Evolutionary conservation across 2,329 filamentous ascomycete species (phyloP), one percentile per base, ranked within the genome.

Genomic region (Nemania sp.): DNA sequence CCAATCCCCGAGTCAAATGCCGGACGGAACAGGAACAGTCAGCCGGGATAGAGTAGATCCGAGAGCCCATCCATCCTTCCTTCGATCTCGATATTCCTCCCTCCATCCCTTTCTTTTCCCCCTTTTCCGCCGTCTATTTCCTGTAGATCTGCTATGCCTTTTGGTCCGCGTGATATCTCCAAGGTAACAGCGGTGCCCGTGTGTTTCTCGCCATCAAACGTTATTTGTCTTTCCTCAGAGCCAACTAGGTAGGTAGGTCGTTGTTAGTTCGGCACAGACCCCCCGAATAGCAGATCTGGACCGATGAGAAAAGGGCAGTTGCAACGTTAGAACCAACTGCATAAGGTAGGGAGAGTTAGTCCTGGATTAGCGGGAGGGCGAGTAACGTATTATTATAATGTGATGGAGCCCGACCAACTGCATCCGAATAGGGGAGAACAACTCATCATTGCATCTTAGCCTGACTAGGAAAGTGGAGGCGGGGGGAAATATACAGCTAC

Each of bases 241-340:
- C 27, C 47, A 24, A 18, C 35, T 54, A 32, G 27, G 15, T 32
- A 32, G 51, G 24, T 32, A n/a, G 15, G 35, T 54, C 24, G 26
- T 18, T n/a, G 29, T 55, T 15, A 20, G 10, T 45, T 52, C 45
- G 15, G 52, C 22, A 24, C 11, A 45, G 38, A 15, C 10, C 26
- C n/a, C 56, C 53, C 35, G 43, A 49, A 38, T 27, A 49, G 51
- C 26, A 38, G 22, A 35, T 20, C 54, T 54, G 8, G 56, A 18
- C 29, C 45, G 51, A 67, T 57, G 47, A 55, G 29, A 58, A 11
- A 35, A 35, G 22, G 29, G 20, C 2, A 61, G 47, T 56, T 70
- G 67, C 54, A 66, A 66, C 61, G 45, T 57, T 43, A 51, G 32
- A 66, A 67, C 69, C 69, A 71, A 71, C 69, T 71, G 69, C 69